Evolutionary conservation across 2,329 filamentous ascomycete genomes (phyloP), one percentile per base, ranked within the genome.

Genomic region (Arthroderma sp.): DNA sequence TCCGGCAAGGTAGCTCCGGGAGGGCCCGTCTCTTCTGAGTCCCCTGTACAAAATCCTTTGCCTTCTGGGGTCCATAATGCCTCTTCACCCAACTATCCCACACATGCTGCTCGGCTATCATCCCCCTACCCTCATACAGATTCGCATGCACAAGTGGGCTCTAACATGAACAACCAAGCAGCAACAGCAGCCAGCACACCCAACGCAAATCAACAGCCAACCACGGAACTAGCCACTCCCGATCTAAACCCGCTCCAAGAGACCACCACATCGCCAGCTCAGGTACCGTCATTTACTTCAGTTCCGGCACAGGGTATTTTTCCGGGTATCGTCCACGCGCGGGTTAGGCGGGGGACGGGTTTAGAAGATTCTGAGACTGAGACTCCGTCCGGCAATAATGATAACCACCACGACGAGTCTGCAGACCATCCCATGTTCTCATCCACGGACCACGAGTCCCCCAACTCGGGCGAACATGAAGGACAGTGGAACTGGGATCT

Each of bases 261-360:
- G 15, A 22, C 15, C 15, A 22, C 15, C 15, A 22, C 45, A 6
- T 37, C 45, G 22, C 36, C 38, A 39, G 15, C 15, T 22, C 27
- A 40, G 31, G 42, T 39, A 29, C 42, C 9, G 28, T 34, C 34
- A 29, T 30, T 37, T 11, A 41, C 38, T 27, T 36, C 45, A 6
- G 28, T 58, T 6, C 55, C 55, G 11, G 64, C 66, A 40, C 63
- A 64, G 38, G 62, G 59, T 38, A 66, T 66, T 11, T 68, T 68
- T 47, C 66, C 65, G 1, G 66, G 66, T 10, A 58, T 68, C 36
- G 58, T 67, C 38, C 65, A 68, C 50, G 63, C 63, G 42, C 58
- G 47, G 8, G 46, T 48, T 31, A 45, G 50, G 29, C 34, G 36
- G 32, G 15, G 15, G 15, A 22, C 15, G 15, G 15, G 15, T 3